phyloP scores from a whole-genome alignment of 179 eudicot species.

The Camellia oleifera region DNA sequence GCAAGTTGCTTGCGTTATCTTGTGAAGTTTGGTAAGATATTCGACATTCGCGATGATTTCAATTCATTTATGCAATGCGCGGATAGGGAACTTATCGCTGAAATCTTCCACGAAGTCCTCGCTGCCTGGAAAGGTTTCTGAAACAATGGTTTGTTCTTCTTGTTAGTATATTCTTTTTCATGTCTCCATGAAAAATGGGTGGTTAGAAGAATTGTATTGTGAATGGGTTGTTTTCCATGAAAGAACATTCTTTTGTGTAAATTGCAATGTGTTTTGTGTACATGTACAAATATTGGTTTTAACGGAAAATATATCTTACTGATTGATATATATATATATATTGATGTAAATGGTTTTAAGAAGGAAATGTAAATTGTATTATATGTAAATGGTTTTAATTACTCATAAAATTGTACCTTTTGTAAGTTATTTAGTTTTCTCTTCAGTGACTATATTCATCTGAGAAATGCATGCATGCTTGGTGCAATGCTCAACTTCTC shows the following conservation, averaged over 20 bases:
- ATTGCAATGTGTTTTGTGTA: slow-evolving; percentile 14
- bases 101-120: slow-evolving; percentile 72
- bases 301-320: slow-evolving; percentile 4
- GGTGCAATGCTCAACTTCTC: not conserved
- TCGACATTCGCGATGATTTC: slow-evolving; percentile 72
- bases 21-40: slow-evolving; percentile 82
- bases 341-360: slow-evolving; percentile 8
- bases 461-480: not conserved
- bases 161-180: slow-evolving; percentile 10
- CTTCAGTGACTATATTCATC: not conserved
- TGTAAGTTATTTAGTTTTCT: too few species aligned
- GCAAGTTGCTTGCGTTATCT: slow-evolving; percentile 63
- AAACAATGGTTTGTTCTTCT: slow-evolving; percentile 17
- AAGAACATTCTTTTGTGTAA: slow-evolving; percentile 17
- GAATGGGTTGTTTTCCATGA: not conserved
- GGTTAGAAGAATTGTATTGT: slow-evolving; percentile 4
- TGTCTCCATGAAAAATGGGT: slow-evolving; percentile 2
- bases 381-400: not conserved
- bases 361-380: slow-evolving; percentile 11
- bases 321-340: not conserved
- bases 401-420: not conserved
- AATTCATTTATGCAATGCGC: slow-evolving; percentile 59
- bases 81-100: slow-evolving; percentile 73
- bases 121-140: slow-evolving; percentile 88
- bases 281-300: slow-evolving; percentile 15